Evolutionary conservation across 2,329 filamentous ascomycete genomes (phyloP), one percentile per base, ranked within the genome.

Genomic region (Hortaea werneckii): DNA sequence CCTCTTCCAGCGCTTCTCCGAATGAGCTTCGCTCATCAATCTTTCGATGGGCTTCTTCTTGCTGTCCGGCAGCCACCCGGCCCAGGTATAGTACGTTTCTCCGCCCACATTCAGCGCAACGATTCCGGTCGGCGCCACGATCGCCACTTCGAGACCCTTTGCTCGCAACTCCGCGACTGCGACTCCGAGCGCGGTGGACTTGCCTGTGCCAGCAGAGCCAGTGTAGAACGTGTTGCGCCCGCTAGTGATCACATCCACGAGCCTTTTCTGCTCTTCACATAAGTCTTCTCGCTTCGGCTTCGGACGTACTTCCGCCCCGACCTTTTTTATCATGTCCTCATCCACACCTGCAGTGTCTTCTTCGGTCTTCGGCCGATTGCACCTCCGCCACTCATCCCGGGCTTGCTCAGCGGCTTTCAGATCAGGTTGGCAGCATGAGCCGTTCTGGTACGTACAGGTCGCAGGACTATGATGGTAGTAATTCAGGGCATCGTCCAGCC

Each of bases 171-270:
- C 57, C 5, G 57, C 61, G 2, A 69, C 69, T 35, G 77, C 72
- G 6, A 68, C 67, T 47, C 71, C 72, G 0, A 80, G 61, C 1
- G 79, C 72, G 0, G 75, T 75, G 0, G 73, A 76, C 55, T 80
- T 80, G 2, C 77, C 78, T 40, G 71, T 75, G 0, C 79, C 79
- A 10, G 79, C 80, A 0, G 76, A 78, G 6, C 80, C 79, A 0
- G 78, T 82, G 53, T 77, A 82, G 55, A 82, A 83, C 7, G 82
- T 75, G 44, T 82, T 82, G 30, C n/a, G 7, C n/a, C 30, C 30
- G 7, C n/a, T 34, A 7, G n/a, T 7, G 30, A 34, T n/a, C 7
- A 7, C 7, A 34, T n/a, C n/a, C n/a, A 34, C 30, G 30, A 34
- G 7, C 7, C n/a, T 7, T 7, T 7, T n/a, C n/a, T 34, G 30